Conservation (phyloP, 495 filamentous ascomycete species). For the Sabuloglossum arenarium region DNA sequence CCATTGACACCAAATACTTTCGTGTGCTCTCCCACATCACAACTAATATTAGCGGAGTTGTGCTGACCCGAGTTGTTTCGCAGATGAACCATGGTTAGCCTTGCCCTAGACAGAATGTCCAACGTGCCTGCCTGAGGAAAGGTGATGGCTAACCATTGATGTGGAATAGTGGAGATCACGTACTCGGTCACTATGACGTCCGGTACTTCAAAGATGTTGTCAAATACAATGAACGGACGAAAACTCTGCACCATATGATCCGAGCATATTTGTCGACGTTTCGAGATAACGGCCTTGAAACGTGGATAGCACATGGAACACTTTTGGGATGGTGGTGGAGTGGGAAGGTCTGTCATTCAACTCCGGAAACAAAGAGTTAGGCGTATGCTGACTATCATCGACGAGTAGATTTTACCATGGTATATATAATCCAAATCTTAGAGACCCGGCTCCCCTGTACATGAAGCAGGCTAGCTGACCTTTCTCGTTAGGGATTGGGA, state of each 20-base stretch:
- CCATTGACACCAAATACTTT: conserved; percentile 1
- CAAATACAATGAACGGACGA: neutral
- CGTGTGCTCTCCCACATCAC: neutral
- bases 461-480: neutral
- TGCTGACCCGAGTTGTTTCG: neutral
- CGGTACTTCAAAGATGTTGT: neutral
- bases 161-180: neutral
- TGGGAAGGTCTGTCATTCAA: conserved; percentile 1
- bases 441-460: neutral
- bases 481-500: conserved; percentile 3
- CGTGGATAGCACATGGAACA: conserved; percentile 5
- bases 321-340: conserved; percentile 6
- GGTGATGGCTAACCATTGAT: neutral
- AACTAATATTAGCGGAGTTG: neutral
- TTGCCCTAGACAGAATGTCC: neutral
- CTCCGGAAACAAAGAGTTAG: neutral
- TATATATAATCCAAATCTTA: neutral
- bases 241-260: conserved; percentile 1
- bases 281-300: conserved; percentile 1
- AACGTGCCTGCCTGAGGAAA: neutral
- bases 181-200: neutral
- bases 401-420: neutral
- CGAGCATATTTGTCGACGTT: conserved; percentile 4
- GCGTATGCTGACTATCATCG: neutral
- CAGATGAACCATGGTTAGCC: conserved; percentile 1